Conservation (phyloP, 2,329 filamentous ascomycete genomes). For the Penicillium carneum region DNA sequence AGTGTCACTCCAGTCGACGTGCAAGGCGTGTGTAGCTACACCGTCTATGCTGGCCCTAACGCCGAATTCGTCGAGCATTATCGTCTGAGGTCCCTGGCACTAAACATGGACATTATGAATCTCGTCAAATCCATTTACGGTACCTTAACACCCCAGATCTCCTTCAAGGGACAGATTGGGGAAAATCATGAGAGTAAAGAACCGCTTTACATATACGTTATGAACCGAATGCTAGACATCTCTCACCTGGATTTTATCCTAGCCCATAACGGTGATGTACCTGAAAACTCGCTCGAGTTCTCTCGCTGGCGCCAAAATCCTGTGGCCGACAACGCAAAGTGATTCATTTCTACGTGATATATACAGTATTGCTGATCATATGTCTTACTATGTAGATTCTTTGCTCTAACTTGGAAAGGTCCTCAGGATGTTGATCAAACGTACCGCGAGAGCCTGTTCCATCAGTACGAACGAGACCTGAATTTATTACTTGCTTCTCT, state of each 20-base stretch:
- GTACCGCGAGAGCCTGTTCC: constrained; percentile 35
- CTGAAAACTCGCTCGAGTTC: constrained; percentile 46
- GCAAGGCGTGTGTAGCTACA: too few species aligned
- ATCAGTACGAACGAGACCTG: constrained; percentile 45
- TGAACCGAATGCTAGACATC: constrained; percentile 44
- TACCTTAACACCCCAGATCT: constrained; percentile 38
- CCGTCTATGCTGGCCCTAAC: constrained; percentile 46
- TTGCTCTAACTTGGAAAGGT: constrained; percentile 50
- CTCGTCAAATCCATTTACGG: constrained; percentile 46
- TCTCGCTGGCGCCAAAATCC: constrained; percentile 47
- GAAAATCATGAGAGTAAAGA: constrained; percentile 39
- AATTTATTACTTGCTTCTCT: constrained; percentile 44
- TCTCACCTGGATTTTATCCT: constrained; percentile 51
- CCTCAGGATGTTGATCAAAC: constrained; percentile 41
- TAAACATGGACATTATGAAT: constrained; percentile 42
- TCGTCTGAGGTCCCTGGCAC: constrained; percentile 46
- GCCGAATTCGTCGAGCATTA: constrained; percentile 50
- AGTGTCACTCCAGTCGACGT: too few species aligned
- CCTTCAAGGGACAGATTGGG: constrained; percentile 43
- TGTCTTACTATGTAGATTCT: constrained; percentile 44
- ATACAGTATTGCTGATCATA: constrained; percentile 22
- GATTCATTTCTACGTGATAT: background rate
- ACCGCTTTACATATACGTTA: constrained; percentile 49
- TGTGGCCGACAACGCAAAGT: constrained; percentile 45
- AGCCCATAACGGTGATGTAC: constrained; percentile 37